phyloP scores from a whole-genome alignment of 2,329 filamentous ascomycete genomes.

The Cladosporium sp. region DNA sequence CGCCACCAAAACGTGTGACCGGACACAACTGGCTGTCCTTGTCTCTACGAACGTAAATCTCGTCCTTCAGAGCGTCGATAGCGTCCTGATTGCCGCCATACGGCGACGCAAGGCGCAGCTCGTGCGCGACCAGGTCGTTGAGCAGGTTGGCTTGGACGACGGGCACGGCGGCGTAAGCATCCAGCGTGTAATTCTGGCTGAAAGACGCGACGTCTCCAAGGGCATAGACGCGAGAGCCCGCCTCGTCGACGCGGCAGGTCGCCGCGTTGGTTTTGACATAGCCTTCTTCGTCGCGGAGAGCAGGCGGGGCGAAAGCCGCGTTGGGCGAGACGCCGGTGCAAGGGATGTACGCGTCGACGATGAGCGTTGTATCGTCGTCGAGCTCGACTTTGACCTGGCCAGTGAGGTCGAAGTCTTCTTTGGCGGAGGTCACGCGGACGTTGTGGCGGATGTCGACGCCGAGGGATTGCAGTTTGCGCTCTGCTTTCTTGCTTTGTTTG shows the following conservation, averaged over 20 bases:
- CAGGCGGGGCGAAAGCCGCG: slow-evolving; percentile 34
- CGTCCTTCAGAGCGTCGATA: slow-evolving; percentile 32
- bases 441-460: slow-evolving; percentile 38
- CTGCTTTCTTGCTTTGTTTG: slow-evolving; percentile 35
- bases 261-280: slow-evolving; percentile 33
- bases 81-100: slow-evolving; percentile 32
- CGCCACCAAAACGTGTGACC: slow-evolving; percentile 37
- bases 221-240: slow-evolving; percentile 38
- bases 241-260: slow-evolving; percentile 36
- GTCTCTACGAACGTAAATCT: slow-evolving; percentile 23
- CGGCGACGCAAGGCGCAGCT: slow-evolving; percentile 32
- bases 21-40: slow-evolving; percentile 34
- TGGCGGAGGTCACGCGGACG: slow-evolving; percentile 30
- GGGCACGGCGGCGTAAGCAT: slow-evolving; percentile 41
- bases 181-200: slow-evolving; percentile 37
- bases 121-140: slow-evolving; percentile 37
- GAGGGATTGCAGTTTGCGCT: slow-evolving; percentile 36
- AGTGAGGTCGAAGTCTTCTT: slow-evolving; percentile 29
- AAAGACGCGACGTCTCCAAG: slow-evolving; percentile 41
- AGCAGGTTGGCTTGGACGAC: slow-evolving; percentile 39
- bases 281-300: slow-evolving; percentile 33
- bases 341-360: slow-evolving; percentile 41
- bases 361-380: slow-evolving; percentile 35
- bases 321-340: slow-evolving; percentile 40
- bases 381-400: slow-evolving; percentile 32